A percentile compares a stretch with the other conserved stretches of the same genome.
Evolutionary conservation across 192 early-diverging fungal genomes (phyloP).

Genomic region (Dissophora globulifera): DNA sequence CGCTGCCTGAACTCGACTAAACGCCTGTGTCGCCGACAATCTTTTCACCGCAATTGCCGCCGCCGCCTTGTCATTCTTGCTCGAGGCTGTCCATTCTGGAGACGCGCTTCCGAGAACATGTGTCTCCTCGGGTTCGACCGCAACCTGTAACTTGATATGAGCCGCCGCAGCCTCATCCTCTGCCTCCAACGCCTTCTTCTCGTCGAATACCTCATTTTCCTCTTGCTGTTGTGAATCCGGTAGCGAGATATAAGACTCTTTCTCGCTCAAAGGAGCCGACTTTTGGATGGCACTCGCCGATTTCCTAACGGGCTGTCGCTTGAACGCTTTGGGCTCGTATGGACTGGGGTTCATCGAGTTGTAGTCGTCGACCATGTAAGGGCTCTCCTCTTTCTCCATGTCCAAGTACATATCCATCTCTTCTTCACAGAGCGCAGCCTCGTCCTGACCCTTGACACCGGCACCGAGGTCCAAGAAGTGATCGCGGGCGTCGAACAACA

Average conservation of each 20-base stretch:
- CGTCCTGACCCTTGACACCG: conserved; percentile 18
- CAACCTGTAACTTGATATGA: too few species aligned
- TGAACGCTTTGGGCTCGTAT: conserved; percentile 36
- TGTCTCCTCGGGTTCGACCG: conserved; percentile 13
- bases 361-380: conserved; percentile 24
- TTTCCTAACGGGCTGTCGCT: background rate
- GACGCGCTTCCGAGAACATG: conserved; percentile 41
- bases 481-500: conserved; percentile 25
- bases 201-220: conserved; percentile 19
- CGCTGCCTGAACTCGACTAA: conserved; percentile 1
- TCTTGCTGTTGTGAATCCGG: background rate
- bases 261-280: conserved; percentile 17
- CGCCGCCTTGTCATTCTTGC: background rate
- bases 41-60: background rate
- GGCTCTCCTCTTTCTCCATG: conserved; percentile 49
- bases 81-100: conserved; percentile 15
- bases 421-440: conserved; percentile 15
- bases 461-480: conserved; percentile 19
- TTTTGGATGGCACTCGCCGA: conserved; percentile 15
- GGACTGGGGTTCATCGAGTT: conserved; percentile 32
- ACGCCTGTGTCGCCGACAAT: background rate
- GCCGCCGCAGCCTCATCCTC: conserved; percentile 7
- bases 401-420: conserved; percentile 45
- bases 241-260: background rate
- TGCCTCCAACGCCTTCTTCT: conserved; percentile 16